Evolutionary conservation across 1,284 basidiomycete species (phyloP).

Genomic region (Thecaphora thlaspeos): DNA sequence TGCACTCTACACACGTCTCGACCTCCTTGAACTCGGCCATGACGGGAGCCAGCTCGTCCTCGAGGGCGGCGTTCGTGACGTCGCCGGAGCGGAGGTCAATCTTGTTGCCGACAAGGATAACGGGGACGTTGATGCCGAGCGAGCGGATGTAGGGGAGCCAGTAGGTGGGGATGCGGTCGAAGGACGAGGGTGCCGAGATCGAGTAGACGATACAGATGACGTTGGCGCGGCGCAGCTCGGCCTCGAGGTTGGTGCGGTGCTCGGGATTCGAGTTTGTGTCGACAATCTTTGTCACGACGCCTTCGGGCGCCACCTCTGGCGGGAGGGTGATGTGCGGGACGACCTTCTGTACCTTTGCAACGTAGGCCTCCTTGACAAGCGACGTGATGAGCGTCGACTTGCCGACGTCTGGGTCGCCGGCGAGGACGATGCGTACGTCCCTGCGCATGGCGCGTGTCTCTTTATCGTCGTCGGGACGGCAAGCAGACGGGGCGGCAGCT

Average conservation of each 20-base stretch:
- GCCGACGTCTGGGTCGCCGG: constrained; percentile 75
- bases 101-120: constrained; percentile 97
- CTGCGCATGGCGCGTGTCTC: constrained; percentile 66
- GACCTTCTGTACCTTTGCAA: constrained; percentile 70
- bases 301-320: constrained; percentile 53
- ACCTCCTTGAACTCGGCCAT: constrained; percentile 63
- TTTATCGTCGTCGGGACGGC: no score
- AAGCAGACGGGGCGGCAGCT: no score
- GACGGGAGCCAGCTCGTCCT: constrained; percentile 64
- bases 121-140: constrained; percentile 85
- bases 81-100: constrained; percentile 90
- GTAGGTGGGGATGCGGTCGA: constrained; percentile 95
- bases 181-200: constrained; percentile 90
- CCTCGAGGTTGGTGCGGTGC: constrained; percentile 82
- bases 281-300: constrained; percentile 54
- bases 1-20: constrained; percentile 96
- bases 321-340: constrained; percentile 55
- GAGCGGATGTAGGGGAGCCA: constrained; percentile 97
- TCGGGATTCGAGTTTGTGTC: constrained; percentile 62
- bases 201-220: constrained; percentile 95
- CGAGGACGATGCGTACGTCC: constrained; percentile 87
- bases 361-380: constrained; percentile 80
- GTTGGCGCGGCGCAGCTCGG: constrained; percentile 92
- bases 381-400: constrained; percentile 53
- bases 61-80: constrained; percentile 89